Evolutionary conservation across 2,329 filamentous ascomycete species (phyloP), one percentile per base, ranked within the genome.

Genomic region (Sporothrix humicola): DNA sequence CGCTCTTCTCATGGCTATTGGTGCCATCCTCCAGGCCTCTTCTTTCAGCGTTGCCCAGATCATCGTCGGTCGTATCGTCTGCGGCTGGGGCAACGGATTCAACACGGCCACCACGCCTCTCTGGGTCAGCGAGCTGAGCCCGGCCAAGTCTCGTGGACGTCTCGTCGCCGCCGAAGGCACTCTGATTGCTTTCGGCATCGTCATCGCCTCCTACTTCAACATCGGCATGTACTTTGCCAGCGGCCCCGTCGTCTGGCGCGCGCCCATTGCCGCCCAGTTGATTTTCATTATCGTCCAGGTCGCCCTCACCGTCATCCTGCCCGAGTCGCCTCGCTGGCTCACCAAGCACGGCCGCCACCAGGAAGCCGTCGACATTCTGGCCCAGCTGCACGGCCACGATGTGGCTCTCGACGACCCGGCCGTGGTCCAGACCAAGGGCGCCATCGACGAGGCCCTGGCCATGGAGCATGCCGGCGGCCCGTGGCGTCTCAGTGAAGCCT

Each of bases 101-200:
- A 82, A 83, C 72, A 84, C 82, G 0, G 82, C 82, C 0, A 86
- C 84, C 1, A 83, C 87, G 13, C 88, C 88, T 3, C 89, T 87
- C 68, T 90, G 88, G 88, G 87, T 89, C 74, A 88, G 87, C 0
- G 88, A 90, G 78, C 87, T 86, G 0, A 88, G 87, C 54, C 85
- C 84, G 20, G 82, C 86, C 3, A 85, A 89, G 77, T 87, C 88
- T 76, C 83, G 88, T 65, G 88, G 87, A 15, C 88, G 87, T 76
- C 81, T 89, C 44, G 87, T 90, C 78, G 88, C 89, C 85, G 84
- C 89, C 65, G 87, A 90, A 78, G 87, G 87, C n/a, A 86, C 87
- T 5, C 81, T 89, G 72, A 88, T 89, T 75, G 87, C 86, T 0
- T 83, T 84, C 37, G 88, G 88, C 52, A 87, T 89, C 78, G 87